Evolutionary conservation across 2,329 filamentous ascomycete species (phyloP).

Genomic region (Colletotrichum gigasporum): DNA sequence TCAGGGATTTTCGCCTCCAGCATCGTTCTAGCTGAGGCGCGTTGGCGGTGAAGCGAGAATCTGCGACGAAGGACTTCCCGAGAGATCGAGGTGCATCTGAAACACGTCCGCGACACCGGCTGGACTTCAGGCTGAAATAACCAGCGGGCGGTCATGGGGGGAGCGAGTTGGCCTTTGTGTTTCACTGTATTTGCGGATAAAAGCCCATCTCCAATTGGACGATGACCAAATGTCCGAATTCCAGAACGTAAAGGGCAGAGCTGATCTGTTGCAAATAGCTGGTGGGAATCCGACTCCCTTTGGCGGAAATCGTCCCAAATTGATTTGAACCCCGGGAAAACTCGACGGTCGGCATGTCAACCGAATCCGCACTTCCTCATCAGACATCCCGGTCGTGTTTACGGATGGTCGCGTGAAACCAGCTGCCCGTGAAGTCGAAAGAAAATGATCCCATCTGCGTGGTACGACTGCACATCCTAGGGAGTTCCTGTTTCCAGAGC

Average conservation of each 20-base stretch:
- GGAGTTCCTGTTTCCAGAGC: background rate
- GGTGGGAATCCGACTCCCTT: background rate
- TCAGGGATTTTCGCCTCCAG: too few species aligned
- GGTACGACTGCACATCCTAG: background rate
- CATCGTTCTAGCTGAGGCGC: background rate
- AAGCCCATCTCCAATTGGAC: background rate
- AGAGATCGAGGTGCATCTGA: conserved; percentile 20
- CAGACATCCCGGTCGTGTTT: background rate
- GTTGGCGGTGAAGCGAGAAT: conserved; percentile 15
- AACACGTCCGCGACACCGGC: conserved; percentile 30
- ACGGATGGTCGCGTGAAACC: background rate
- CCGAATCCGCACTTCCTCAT: background rate
- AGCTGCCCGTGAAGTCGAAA: background rate
- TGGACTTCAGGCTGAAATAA: conserved; percentile 21
- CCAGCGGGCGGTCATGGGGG: conserved; percentile 1
- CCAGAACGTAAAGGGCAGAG: background rate
- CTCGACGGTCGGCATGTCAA: conserved; percentile 3
- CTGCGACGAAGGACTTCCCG: conserved; percentile 9
- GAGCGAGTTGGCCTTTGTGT: conserved; percentile 11
- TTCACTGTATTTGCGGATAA: conserved; percentile 8
- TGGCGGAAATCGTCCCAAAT: conserved; percentile 1
- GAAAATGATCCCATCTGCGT: background rate
- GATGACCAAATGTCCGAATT: background rate
- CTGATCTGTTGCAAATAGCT: background rate
- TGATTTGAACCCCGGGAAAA: background rate